Conservation (phyloP, 2,329 filamentous ascomycete genomes). For the Xylariomycetidae sp. region DNA sequence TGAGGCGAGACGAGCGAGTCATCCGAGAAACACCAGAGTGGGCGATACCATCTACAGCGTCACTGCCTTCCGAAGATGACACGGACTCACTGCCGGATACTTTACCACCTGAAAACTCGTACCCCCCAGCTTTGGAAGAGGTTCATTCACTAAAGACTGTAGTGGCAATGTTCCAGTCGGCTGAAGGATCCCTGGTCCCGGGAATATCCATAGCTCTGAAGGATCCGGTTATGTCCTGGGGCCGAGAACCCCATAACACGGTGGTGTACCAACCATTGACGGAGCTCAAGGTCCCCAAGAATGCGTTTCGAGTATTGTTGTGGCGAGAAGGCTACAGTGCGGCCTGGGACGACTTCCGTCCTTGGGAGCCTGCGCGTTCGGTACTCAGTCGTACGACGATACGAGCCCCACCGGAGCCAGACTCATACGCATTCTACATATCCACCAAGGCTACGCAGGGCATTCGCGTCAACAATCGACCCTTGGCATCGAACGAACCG, state of each 20-base stretch:
- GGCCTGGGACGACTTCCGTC: conserved; percentile 44
- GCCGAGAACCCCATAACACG: conserved; percentile 64
- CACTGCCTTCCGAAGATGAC: conserved; percentile 19
- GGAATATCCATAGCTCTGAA: conserved; percentile 60
- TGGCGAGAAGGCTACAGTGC: conserved; percentile 62
- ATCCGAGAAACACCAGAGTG: conserved; percentile 22
- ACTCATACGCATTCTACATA: conserved; percentile 64
- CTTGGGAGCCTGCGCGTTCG: conserved; percentile 47
- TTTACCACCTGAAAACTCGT: conserved; percentile 29
- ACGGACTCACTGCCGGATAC: conserved; percentile 30
- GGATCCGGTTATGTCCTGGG: conserved; percentile 68
- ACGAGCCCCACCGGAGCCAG: conserved; percentile 29
- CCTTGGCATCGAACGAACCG: conserved; percentile 50
- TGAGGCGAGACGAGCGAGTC: conserved; percentile 18
- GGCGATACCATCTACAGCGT: conserved; percentile 19
- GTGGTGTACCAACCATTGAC: conserved; percentile 53
- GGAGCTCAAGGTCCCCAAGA: conserved; percentile 73
- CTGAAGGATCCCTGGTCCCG: conserved; percentile 57
- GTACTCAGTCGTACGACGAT: conserved; percentile 29
- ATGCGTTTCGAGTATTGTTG: conserved; percentile 71
- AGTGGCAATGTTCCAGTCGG: conserved; percentile 62
- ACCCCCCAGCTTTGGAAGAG: conserved; percentile 29
- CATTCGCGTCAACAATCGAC: conserved; percentile 70
- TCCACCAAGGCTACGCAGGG: conserved; percentile 73
- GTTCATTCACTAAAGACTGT: conserved; percentile 31